Evolutionary conservation across 2,329 filamentous ascomycete species (phyloP).

Genomic region (Penicillium sp.): DNA sequence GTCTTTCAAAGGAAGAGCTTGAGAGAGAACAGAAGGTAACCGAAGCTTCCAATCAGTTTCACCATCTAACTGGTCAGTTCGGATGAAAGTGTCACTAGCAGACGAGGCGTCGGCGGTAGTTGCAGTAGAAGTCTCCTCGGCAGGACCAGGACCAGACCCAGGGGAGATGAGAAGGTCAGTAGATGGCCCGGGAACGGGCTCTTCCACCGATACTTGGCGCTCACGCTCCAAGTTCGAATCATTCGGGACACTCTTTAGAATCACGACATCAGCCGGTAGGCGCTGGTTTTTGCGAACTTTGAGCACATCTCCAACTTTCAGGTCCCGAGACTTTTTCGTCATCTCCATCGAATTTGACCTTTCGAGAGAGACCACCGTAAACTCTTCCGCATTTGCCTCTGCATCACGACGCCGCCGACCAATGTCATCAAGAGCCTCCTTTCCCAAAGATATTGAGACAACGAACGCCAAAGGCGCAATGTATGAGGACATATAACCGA

Average conservation of each 20-base stretch:
- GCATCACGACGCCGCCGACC: constrained; percentile 82
- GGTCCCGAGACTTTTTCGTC: constrained; percentile 80
- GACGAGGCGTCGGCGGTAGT: constrained; percentile 39
- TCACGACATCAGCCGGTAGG: constrained; percentile 91
- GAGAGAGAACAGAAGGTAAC: constrained; percentile 82
- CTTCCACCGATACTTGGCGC: constrained; percentile 29
- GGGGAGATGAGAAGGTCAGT: constrained; percentile 35
- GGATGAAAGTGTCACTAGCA: constrained; percentile 88
- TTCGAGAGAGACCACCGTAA: constrained; percentile 76
- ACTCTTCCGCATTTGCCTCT: constrained; percentile 92
- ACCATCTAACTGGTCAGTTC: constrained; percentile 95
- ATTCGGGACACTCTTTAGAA: constrained; percentile 80
- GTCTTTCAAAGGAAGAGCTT: constrained; percentile 74
- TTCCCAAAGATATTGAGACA: constrained; percentile 87
- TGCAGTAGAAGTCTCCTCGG: constrained; percentile 20
- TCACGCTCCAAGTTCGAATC: constrained; percentile 43
- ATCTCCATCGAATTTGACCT: constrained; percentile 66
- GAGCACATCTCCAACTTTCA: constrained; percentile 94
- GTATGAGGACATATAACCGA: constrained; percentile 94
- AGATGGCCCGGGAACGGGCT: constrained; percentile 16
- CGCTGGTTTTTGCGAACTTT: constrained; percentile 91
- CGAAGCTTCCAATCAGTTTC: constrained; percentile 99
- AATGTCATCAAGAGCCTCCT: constrained; percentile 95
- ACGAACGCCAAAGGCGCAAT: constrained; percentile 92
- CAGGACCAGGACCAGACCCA: constrained; percentile 26